A percentile compares a stretch with the other conserved stretches of the same genome.
Conservation (phyloP, 176 grass and related monocot genomes). For the Raddia guianensis region DNA sequence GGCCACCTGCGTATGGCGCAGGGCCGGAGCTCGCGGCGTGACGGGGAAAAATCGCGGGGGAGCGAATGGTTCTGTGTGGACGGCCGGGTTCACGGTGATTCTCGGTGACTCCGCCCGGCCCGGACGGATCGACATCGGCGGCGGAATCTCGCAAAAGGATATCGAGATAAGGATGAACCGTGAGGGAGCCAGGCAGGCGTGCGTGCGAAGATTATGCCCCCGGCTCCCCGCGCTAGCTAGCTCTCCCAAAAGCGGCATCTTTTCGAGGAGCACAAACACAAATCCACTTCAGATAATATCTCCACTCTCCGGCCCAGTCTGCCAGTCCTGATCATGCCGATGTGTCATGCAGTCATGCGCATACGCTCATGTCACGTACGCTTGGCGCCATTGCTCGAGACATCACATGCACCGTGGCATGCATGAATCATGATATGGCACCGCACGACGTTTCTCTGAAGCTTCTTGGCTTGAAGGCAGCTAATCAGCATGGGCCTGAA, state of each 20-base stretch:
- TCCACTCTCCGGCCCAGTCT: neutral
- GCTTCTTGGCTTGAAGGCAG: neutral
- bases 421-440: neutral
- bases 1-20: neutral
- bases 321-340: neutral
- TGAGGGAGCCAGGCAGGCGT: neutral
- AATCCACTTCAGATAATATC: conserved; percentile 37
- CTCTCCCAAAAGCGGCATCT: conserved; percentile 19
- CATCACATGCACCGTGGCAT: neutral
- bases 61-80: conserved; percentile 37
- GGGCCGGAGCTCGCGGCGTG: neutral
- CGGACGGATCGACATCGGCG: conserved; percentile 11
- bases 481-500: neutral
- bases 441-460: neutral
- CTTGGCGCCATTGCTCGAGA: neutral
- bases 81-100: conserved; percentile 42
- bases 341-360: neutral
- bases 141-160: conserved; percentile 36
- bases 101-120: neutral
- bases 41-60: conserved; percentile 11
- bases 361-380: neutral
- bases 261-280: neutral
- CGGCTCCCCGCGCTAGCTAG: neutral
- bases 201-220: conserved; percentile 25
- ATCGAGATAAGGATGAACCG: conserved; percentile 48